phyloP scores from a whole-genome alignment of 805 yeast genomes.

The Yarrowia bubula region DNA sequence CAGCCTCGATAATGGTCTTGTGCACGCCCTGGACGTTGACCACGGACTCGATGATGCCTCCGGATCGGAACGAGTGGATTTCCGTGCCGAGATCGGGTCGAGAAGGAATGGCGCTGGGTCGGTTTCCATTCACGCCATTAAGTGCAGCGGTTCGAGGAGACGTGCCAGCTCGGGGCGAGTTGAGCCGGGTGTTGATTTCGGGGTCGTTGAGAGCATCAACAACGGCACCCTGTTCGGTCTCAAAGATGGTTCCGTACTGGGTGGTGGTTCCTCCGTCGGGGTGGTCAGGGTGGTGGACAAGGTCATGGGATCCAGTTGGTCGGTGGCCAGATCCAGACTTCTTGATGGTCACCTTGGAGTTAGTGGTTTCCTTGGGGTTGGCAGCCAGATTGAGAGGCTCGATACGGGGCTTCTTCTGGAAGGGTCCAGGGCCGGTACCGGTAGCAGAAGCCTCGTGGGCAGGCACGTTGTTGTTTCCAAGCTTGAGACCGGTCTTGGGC shows the following conservation, averaged over 20 bases:
- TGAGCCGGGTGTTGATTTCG: neutral
- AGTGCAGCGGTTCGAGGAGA: neutral
- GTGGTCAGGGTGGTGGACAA: slow-evolving; percentile 3
- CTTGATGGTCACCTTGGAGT: slow-evolving; percentile 66
- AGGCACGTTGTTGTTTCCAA: neutral
- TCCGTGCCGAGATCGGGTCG: slow-evolving; percentile 31
- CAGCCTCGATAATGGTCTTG: slow-evolving; percentile 77
- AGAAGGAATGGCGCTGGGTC: slow-evolving; percentile 18
- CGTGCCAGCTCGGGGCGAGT: slow-evolving; percentile 2
- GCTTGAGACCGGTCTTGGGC: slow-evolving; percentile 8
- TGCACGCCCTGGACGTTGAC: slow-evolving; percentile 81
- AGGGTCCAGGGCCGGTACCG: slow-evolving; percentile 9
- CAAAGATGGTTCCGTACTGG: slow-evolving; percentile 31
- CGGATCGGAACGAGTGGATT: slow-evolving; percentile 41
- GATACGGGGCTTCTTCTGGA: slow-evolving; percentile 33
- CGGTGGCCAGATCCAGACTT: slow-evolving; percentile 17
- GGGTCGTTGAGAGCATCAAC: slow-evolving; percentile 28
- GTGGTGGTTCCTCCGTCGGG: slow-evolving; percentile 15
- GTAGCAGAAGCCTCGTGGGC: neutral
- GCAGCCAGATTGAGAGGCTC: slow-evolving; percentile 66
- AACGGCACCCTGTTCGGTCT: slow-evolving; percentile 33
- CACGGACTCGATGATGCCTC: slow-evolving; percentile 75
- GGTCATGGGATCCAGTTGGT: neutral
- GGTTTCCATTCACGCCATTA: slow-evolving; percentile 20
- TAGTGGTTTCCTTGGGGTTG: slow-evolving; percentile 62